Conservation (phyloP, 1,139 yeast genomes). For the Eremothecium sinecaudum region DNA sequence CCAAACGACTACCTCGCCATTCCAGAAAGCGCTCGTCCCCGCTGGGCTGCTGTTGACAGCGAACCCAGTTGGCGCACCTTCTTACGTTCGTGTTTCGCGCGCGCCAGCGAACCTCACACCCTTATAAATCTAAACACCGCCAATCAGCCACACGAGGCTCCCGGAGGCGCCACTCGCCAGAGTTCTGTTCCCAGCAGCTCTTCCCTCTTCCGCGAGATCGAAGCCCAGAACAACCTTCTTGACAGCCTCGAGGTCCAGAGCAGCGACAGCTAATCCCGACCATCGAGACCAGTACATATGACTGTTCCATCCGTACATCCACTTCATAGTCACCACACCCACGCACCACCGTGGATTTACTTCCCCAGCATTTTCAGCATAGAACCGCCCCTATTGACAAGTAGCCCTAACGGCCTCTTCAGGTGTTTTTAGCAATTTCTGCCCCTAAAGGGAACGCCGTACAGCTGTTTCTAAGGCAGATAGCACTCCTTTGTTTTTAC, state of each 20-base stretch:
- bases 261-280: slow-evolving; percentile 7
- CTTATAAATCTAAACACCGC: slow-evolving; percentile 10
- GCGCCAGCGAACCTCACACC: slow-evolving; percentile 6
- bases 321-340: no score
- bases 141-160: background rate
- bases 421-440: no score
- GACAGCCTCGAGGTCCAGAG: slow-evolving; percentile 25
- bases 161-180: background rate
- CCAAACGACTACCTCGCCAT: slow-evolving; percentile 5
- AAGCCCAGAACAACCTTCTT: slow-evolving; percentile 26
- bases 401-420: no score
- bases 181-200: slow-evolving; percentile 9
- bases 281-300: no score
- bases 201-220: slow-evolving; percentile 26
- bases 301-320: no score
- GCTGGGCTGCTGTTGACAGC: slow-evolving; percentile 20
- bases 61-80: slow-evolving; percentile 14
- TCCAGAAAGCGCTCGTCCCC: slow-evolving; percentile 9
- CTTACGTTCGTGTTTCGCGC: slow-evolving; percentile 9
- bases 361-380: no score
- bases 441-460: no score
- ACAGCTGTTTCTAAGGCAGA: no score
- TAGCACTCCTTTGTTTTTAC: no score
- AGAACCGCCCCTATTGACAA: no score
- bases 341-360: no score